Conservation (phyloP, 768 basidiomycete species). For the Hygrocybe coccinea region DNA sequence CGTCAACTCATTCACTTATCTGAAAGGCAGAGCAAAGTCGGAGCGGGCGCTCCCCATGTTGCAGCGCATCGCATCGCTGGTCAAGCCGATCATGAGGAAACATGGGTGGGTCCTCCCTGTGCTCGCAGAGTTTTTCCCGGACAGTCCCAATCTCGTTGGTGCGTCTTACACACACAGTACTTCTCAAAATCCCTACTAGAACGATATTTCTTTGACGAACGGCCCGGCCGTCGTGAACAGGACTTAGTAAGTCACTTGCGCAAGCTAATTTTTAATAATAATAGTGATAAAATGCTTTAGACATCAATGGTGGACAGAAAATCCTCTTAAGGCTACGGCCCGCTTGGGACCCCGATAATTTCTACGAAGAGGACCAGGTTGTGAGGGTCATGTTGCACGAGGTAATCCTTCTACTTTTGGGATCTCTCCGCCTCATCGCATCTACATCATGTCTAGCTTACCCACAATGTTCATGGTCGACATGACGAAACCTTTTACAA, state of each 20-base stretch:
- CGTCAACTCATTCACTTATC: slow-evolving; percentile 64
- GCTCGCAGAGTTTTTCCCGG: slow-evolving; percentile 86
- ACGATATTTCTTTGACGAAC: neutral
- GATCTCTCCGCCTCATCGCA: neutral
- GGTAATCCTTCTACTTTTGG: slow-evolving; percentile 34
- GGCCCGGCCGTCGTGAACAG: slow-evolving; percentile 12
- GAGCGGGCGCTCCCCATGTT: slow-evolving; percentile 66
- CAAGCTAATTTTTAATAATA: neutral
- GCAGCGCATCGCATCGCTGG: slow-evolving; percentile 66
- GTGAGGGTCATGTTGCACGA: slow-evolving; percentile 89
- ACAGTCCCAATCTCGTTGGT: slow-evolving; percentile 69
- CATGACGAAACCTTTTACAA: slow-evolving; percentile 86
- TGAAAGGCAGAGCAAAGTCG: slow-evolving; percentile 62
- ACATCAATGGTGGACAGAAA: slow-evolving; percentile 74
- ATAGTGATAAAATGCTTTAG: slow-evolving; percentile 30
- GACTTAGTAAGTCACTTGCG: slow-evolving; percentile 33
- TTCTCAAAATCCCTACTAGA: neutral
- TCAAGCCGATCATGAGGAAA: slow-evolving; percentile 92
- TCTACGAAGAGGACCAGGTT: slow-evolving; percentile 70
- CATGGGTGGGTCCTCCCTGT: slow-evolving; percentile 74
- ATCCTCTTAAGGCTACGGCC: slow-evolving; percentile 82
- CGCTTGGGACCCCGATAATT: slow-evolving; percentile 58
- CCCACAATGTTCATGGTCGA: slow-evolving; percentile 84
- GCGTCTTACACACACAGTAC: slow-evolving; percentile 26
- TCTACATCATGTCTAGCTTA: slow-evolving; percentile 48